Evolutionary conservation across 1,139 yeast species (phyloP).

Genomic region (Pichia sp.): DNA sequence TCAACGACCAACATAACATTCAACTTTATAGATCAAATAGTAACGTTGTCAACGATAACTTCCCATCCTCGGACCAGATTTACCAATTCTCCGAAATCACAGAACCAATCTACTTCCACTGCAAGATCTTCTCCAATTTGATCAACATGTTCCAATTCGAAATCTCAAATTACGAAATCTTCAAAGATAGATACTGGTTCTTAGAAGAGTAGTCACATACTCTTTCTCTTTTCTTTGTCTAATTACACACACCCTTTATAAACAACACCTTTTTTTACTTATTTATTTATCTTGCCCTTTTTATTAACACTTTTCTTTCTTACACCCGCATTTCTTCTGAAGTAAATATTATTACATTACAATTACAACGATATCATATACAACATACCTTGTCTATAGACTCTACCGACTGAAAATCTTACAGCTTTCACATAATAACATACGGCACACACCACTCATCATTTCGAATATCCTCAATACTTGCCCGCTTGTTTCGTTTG

Average conservation of each 20-base stretch:
- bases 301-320: too few species aligned
- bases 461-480: constrained; percentile 33
- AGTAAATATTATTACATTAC: too few species aligned
- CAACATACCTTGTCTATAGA: too few species aligned
- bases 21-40: constrained; percentile 27
- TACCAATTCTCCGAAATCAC: constrained; percentile 25
- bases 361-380: too few species aligned
- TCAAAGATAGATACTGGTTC: constrained; percentile 29
- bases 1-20: too few species aligned
- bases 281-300: too few species aligned
- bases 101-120: constrained; percentile 33
- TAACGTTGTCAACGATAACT: constrained; percentile 28
- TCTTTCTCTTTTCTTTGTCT: too few species aligned
- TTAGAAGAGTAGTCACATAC: constrained; percentile 12
- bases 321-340: too few species aligned
- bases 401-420: too few species aligned
- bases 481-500: constrained; percentile 50
- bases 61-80: constrained; percentile 30
- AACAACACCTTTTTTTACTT: too few species aligned
- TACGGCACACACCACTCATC: constrained; percentile 22
- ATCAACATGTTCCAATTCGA: constrained; percentile 34
- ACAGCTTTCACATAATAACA: too few species aligned
- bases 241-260: too few species aligned
- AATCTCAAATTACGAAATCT: constrained; percentile 26
- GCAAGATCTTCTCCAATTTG: constrained; percentile 32